These are phyloP conservation scores for Tetradesmus obliquus DNA, from an alignment of 139 green algal species.

Conservation along the genomic window DNA sequence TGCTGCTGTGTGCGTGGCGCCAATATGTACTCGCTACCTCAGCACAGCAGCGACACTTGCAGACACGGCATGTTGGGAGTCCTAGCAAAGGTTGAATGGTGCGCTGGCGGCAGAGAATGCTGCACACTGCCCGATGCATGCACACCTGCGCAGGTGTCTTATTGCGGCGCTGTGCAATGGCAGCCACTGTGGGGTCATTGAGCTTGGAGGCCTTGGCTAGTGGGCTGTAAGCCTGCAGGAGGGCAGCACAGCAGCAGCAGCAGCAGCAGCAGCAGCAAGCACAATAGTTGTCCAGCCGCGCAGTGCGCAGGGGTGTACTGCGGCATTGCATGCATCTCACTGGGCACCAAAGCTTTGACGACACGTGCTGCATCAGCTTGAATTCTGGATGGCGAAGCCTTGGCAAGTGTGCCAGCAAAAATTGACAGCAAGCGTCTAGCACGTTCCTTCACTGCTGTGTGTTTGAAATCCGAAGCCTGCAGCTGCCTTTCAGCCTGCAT, in stretches of 20 bases:
- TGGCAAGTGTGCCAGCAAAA: background rate
- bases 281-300: background rate
- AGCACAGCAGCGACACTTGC: background rate
- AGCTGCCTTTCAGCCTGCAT: background rate
- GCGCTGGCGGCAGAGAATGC: background rate
- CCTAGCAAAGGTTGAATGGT: background rate
- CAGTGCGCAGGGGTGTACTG: background rate
- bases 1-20: background rate
- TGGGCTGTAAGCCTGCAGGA: slow-evolving; percentile 56
- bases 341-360: background rate
- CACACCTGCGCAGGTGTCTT: slow-evolving; percentile 60
- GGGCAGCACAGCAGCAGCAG: background rate
- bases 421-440: too few species aligned
- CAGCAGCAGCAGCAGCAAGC: background rate
- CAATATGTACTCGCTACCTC: background rate
- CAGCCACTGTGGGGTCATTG: slow-evolving; percentile 39
- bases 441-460: too few species aligned
- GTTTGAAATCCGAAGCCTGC: background rate
- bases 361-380: background rate
- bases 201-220: slow-evolving; percentile 46
- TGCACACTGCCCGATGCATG: background rate
- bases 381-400: too few species aligned
- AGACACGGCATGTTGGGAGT: background rate
- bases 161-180: slow-evolving; percentile 47
- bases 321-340: too few species aligned